Evolutionary conservation across 148 eudicot genomes (phyloP).

Genomic region (Nepenthes gracilis): DNA sequence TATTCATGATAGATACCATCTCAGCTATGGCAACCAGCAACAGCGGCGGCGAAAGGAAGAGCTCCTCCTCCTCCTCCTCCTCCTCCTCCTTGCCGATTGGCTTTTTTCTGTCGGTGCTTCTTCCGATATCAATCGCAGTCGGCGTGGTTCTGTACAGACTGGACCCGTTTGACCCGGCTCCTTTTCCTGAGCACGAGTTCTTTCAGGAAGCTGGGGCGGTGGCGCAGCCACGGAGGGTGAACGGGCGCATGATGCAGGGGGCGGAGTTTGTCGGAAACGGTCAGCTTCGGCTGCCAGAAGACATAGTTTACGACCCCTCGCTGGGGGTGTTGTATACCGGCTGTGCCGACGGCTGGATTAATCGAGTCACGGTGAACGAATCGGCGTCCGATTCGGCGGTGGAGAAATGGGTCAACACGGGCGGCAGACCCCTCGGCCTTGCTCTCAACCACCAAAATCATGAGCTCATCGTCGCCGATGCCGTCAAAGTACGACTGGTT

Average conservation of each 20-base stretch:
- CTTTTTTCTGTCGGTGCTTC: slow-evolving; percentile 6
- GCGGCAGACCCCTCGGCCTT: slow-evolving; percentile 31
- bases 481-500: slow-evolving; percentile 8
- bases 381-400: slow-evolving; percentile 6
- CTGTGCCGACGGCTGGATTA: slow-evolving; percentile 33
- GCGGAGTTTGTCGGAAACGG: slow-evolving; percentile 13
- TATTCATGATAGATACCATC: too few relatives aligned
- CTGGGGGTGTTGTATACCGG: slow-evolving; percentile 18
- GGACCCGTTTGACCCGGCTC: slow-evolving; percentile 47
- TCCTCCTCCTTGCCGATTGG: slow-evolving; percentile 6
- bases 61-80: neutral
- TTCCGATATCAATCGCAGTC: slow-evolving; percentile 12
- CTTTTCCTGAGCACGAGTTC: slow-evolving; percentile 31
- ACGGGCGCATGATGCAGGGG: slow-evolving; percentile 6
- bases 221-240: slow-evolving; percentile 7
- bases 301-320: slow-evolving; percentile 14
- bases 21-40: too few relatives aligned
- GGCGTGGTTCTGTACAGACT: slow-evolving; percentile 27
- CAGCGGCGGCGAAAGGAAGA: too few relatives aligned
- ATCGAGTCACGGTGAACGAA: slow-evolving; percentile 12
- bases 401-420: slow-evolving; percentile 24
- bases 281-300: slow-evolving; percentile 23
- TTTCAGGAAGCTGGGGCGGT: neutral
- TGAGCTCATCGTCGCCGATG: slow-evolving; percentile 23
- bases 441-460: slow-evolving; percentile 5